Evolutionary conservation across 1,139 yeast genomes (phyloP).

Genomic region (Trichomonascaceae sp.): DNA sequence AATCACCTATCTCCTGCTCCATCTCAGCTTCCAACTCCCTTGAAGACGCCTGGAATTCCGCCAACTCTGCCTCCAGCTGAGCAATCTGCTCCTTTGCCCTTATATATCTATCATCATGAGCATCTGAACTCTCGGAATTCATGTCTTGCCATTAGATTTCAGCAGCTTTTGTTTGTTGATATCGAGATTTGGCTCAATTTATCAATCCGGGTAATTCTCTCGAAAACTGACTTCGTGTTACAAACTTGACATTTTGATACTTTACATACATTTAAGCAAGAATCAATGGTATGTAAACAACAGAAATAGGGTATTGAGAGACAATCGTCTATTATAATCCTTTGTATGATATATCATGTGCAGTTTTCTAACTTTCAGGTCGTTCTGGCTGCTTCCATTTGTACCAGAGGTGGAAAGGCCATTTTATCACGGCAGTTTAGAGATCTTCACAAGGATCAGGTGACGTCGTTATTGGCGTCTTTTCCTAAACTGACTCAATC

Average conservation of each 20-base stretch:
- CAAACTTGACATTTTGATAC: background rate
- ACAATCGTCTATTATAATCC: background rate
- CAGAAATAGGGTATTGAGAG: background rate
- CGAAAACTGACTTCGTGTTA: background rate
- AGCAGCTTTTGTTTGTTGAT: background rate
- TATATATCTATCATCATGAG: background rate
- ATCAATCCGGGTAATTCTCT: background rate
- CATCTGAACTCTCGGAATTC: background rate
- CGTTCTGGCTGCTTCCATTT: slow-evolving; percentile 89
- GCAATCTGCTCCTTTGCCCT: slow-evolving; percentile 27
- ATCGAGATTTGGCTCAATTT: background rate
- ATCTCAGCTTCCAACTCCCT: slow-evolving; percentile 33
- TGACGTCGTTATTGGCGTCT: slow-evolving; percentile 77
- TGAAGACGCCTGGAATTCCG: slow-evolving; percentile 34
- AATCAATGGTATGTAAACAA: background rate
- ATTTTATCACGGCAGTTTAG: slow-evolving; percentile 88
- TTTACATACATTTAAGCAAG: background rate
- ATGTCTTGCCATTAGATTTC: background rate
- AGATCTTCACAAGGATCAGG: slow-evolving; percentile 78
- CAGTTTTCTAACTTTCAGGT: slow-evolving; percentile 36
- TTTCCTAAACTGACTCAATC: slow-evolving; percentile 75
- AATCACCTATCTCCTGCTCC: slow-evolving; percentile 32
- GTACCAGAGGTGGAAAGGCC: slow-evolving; percentile 93
- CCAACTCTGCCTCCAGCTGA: slow-evolving; percentile 33
- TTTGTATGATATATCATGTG: background rate